Percentiles rank a stretch among this genome's conserved stretches.
Evolutionary conservation across 345 rosid genomes (phyloP).

Genomic region (Rhizophora mangle): DNA sequence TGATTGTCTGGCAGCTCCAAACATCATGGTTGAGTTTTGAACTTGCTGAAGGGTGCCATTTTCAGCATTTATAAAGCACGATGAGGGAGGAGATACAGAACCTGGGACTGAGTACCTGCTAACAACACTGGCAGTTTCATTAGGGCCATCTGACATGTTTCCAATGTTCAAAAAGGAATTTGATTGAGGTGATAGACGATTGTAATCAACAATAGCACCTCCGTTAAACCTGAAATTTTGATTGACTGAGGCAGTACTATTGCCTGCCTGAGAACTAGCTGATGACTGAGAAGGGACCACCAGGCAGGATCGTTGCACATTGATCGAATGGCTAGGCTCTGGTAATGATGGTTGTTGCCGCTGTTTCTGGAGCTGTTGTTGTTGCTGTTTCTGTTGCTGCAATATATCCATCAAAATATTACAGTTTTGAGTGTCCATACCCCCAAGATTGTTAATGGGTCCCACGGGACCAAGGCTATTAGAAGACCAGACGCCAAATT

Average conservation of each 20-base stretch:
- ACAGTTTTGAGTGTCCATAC: conserved; percentile 32
- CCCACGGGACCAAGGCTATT: conserved; percentile 30
- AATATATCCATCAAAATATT: conserved; percentile 41
- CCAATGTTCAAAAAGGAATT: conserved; percentile 35
- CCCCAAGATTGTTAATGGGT: conserved; percentile 30
- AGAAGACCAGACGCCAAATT: conserved; percentile 49
- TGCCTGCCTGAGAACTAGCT: conserved; percentile 37
- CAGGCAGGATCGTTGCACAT: conserved; percentile 60
- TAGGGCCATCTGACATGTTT: conserved; percentile 28
- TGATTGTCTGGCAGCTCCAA: conserved; percentile 27
- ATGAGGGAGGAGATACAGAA: conserved; percentile 37
- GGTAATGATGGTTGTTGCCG: conserved; percentile 22
- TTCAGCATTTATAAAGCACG: conserved; percentile 42
- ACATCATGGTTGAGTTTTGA: conserved; percentile 29
- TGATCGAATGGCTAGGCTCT: conserved; percentile 42
- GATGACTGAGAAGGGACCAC: conserved; percentile 52
- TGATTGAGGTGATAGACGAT: conserved; percentile 38
- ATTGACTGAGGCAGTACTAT: conserved; percentile 40
- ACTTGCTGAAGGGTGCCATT: conserved; percentile 25
- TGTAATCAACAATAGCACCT: conserved; percentile 35
- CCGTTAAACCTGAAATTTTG: conserved; percentile 30
- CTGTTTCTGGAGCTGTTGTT: conserved; percentile 18
- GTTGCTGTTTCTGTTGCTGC: conserved; percentile 36
- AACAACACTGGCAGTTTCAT: conserved; percentile 29
- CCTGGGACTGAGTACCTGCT: conserved; percentile 32